These are phyloP conservation scores for Apophysomyces variabilis DNA, from an alignment of 371 early-diverging fungal genomes.

Conservation along the genomic window DNA sequence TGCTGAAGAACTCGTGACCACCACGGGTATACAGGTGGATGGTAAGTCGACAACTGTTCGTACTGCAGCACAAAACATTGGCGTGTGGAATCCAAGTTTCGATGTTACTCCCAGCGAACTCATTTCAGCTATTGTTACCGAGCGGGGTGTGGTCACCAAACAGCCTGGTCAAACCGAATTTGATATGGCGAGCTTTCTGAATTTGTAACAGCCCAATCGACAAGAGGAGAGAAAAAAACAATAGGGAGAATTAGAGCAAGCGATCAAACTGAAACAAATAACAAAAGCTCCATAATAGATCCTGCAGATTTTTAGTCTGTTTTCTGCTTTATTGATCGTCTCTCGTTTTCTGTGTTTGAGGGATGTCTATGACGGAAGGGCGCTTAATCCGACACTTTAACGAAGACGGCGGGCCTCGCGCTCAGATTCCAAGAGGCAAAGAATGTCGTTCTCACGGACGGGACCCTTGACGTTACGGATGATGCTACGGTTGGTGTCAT, in stretches of 20 bases:
- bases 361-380: slow-evolving; percentile 1
- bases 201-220: not conserved
- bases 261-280: too few species aligned
- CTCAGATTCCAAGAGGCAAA: slow-evolving; percentile 98
- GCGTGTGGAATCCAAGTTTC: slow-evolving; percentile 96
- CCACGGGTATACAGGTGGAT: slow-evolving; percentile 65
- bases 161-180: slow-evolving; percentile 53
- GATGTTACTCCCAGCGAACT: slow-evolving; percentile 91
- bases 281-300: not conserved
- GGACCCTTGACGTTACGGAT: slow-evolving; percentile 99
- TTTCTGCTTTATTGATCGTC: slow-evolving; percentile 2
- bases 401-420: slow-evolving; percentile 99
- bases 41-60: slow-evolving; percentile 61
- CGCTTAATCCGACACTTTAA: slow-evolving; percentile 56
- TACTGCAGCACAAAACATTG: slow-evolving; percentile 83
- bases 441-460: slow-evolving; percentile 95
- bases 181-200: slow-evolving; percentile 61
- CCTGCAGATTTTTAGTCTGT: not conserved
- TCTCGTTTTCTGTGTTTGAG: not conserved
- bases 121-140: slow-evolving; percentile 94
- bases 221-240: not conserved
- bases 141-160: slow-evolving; percentile 84
- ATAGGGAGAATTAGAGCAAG: too few species aligned
- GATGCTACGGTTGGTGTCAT: slow-evolving; percentile 93
- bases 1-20: slow-evolving; percentile 75